phyloP scores from a whole-genome alignment of 345 rosid species.

The Kandelia obovata region DNA sequence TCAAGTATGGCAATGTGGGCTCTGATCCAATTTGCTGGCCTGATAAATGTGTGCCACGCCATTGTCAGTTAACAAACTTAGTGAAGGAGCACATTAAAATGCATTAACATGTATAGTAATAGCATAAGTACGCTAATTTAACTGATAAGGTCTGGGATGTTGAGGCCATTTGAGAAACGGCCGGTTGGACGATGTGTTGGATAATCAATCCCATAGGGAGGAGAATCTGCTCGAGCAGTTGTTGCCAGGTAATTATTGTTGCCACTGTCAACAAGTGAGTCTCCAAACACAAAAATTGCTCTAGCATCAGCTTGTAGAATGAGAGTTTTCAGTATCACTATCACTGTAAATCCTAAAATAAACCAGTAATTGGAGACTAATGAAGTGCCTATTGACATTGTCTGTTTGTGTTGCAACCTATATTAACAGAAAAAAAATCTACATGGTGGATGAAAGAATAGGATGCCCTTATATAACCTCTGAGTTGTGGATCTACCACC shows the following conservation, averaged over 20 bases:
- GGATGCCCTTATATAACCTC: too few species aligned
- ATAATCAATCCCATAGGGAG: slow-evolving; percentile 69
- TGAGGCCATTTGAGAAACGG: slow-evolving; percentile 72
- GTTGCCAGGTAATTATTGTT: slow-evolving; percentile 68
- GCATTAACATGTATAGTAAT: too few species aligned
- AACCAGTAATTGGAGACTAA: slow-evolving; percentile 9
- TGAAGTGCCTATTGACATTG: slow-evolving; percentile 14
- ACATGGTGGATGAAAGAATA: too few species aligned
- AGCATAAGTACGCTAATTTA: not conserved
- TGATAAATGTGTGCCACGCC: slow-evolving; percentile 9
- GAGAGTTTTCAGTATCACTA: slow-evolving; percentile 11
- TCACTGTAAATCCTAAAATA: slow-evolving; percentile 6
- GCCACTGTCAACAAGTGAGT: slow-evolving; percentile 74
- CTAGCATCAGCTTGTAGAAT: slow-evolving; percentile 40
- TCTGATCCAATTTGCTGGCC: slow-evolving; percentile 57
- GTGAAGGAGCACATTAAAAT: too few species aligned
- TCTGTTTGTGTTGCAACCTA: not conserved
- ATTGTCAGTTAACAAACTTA: too few species aligned
- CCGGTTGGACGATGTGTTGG: slow-evolving; percentile 62
- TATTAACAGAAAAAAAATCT: too few species aligned
- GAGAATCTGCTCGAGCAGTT: slow-evolving; percentile 68
- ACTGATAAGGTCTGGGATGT: slow-evolving; percentile 75
- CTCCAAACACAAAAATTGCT: slow-evolving; percentile 74
- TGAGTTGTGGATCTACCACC: too few species aligned
- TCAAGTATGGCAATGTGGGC: slow-evolving; percentile 64